Percentiles rank a stretch among this genome's conserved stretches.
Conservation (phyloP, 1,284 basidiomycete species). For the Meripilus lineatus region DNA sequence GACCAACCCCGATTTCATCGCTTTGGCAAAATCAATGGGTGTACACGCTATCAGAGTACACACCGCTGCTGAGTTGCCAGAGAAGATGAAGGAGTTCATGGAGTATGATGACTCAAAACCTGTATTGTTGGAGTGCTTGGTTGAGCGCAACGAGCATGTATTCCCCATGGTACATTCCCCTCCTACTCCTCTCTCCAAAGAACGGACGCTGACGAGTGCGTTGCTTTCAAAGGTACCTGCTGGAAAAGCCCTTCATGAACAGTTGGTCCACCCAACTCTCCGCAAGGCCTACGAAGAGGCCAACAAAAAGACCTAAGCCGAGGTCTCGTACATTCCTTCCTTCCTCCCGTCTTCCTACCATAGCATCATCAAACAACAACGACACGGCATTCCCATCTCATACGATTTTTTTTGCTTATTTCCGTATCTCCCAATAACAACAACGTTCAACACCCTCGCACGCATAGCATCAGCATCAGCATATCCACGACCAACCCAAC, state of each 20-base stretch:
- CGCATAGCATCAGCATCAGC: too few species aligned
- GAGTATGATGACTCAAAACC: conserved; percentile 89
- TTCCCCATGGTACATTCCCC: conserved; percentile 79
- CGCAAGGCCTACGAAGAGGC: conserved; percentile 21
- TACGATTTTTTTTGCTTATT: too few species aligned
- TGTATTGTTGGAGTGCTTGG: conserved; percentile 86
- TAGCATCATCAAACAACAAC: too few species aligned
- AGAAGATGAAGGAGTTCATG: conserved; percentile 98
- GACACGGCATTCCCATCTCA: too few species aligned
- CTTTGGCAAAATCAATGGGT: conserved; percentile 86
- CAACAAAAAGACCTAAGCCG: conserved; percentile 17
- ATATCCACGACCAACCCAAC: too few species aligned
- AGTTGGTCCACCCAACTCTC: conserved; percentile 52
- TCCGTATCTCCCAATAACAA: too few species aligned
- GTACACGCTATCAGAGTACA: conserved; percentile 85
- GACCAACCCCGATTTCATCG: conserved; percentile 93
- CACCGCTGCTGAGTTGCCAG: conserved; percentile 73
- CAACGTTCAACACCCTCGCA: too few species aligned
- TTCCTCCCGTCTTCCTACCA: neutral
- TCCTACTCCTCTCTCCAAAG: too few species aligned
- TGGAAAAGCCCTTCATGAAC: conserved; percentile 90
- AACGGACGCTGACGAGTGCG: too few species aligned
- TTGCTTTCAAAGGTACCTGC: conserved; percentile 58
- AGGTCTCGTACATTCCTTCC: neutral
- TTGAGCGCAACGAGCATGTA: conserved; percentile 88